Evolutionary conservation across 306 rosid genomes (phyloP).

Genomic region (Astragalus membranaceus): DNA sequence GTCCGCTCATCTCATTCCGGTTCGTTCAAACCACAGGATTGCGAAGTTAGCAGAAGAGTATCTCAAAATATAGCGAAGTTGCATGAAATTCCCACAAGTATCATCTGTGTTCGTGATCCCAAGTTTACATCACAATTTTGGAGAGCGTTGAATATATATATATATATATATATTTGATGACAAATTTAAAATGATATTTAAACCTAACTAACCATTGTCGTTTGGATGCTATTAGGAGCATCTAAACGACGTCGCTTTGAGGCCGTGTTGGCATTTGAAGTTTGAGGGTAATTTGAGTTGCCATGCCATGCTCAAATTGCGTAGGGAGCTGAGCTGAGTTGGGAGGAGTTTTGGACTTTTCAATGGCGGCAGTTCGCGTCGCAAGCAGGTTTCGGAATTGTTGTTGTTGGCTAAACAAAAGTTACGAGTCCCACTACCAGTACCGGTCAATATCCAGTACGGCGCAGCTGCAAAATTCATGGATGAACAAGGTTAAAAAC

Average conservation of each 20-base stretch:
- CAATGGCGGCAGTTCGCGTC: conserved; percentile 42
- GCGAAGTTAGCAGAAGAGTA: no score
- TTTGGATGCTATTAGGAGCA: not conserved
- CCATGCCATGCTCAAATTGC: no score
- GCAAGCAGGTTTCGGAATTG: not conserved
- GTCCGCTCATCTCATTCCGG: no score
- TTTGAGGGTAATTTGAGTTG: not conserved
- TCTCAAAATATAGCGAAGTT: no score
- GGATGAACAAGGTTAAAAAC: conserved; percentile 73
- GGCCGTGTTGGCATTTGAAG: not conserved
- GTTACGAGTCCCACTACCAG: not conserved
- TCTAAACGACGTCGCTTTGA: not conserved
- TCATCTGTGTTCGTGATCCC: no score
- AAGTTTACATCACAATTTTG: no score
- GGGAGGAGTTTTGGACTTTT: not conserved
- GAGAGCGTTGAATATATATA: no score
- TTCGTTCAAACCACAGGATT: no score
- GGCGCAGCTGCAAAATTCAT: conserved; percentile 48
- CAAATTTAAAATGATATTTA: no score
- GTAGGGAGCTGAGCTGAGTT: not conserved
- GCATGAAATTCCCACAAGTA: no score
- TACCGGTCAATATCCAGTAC: conserved; percentile 58
- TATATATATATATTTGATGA: no score
- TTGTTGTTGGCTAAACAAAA: conserved; percentile 3
- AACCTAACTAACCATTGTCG: not conserved